A percentile compares a stretch with the other conserved stretches of the same genome.
Conservation (phyloP, 208 protist genomes). For the Acanthamoeba castellanii region DNA sequence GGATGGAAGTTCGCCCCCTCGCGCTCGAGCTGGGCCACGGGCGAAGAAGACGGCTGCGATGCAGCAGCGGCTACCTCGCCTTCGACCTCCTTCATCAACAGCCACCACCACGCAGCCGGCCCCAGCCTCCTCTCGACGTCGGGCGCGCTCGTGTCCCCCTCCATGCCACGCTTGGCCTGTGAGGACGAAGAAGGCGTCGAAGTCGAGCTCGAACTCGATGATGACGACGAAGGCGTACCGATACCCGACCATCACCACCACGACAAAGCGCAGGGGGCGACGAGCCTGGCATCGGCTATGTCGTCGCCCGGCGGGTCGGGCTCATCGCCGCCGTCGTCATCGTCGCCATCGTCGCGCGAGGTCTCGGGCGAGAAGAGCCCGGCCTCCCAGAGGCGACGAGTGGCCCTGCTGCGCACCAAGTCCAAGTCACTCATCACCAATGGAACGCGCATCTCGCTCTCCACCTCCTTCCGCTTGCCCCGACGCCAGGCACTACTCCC, state of each 20-base stretch:
- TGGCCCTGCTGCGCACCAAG: slow-evolving; percentile 47
- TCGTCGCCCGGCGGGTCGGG: no score
- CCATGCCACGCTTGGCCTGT: no score
- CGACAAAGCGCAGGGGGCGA: no score
- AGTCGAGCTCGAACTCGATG: not conserved
- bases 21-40: slow-evolving; percentile 34
- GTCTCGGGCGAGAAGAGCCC: not conserved
- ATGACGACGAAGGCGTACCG: no score
- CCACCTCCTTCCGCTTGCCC: slow-evolving; percentile 41
- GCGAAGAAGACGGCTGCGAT: not conserved
- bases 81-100: not conserved
- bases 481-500: slow-evolving; percentile 7
- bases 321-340: not conserved
- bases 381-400: not conserved
- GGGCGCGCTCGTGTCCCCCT: no score
- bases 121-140: not conserved
- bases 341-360: not conserved
- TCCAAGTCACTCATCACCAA: slow-evolving; percentile 43
- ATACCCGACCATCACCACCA: no score
- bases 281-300: no score
- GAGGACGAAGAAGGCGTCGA: not conserved
- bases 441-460: slow-evolving; percentile 2
- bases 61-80: not conserved
- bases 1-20: slow-evolving; percentile 13
- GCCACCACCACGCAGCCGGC: not conserved